phyloP scores from a whole-genome alignment of 1,284 basidiomycete genomes.

The Rhodotorula sp. region DNA sequence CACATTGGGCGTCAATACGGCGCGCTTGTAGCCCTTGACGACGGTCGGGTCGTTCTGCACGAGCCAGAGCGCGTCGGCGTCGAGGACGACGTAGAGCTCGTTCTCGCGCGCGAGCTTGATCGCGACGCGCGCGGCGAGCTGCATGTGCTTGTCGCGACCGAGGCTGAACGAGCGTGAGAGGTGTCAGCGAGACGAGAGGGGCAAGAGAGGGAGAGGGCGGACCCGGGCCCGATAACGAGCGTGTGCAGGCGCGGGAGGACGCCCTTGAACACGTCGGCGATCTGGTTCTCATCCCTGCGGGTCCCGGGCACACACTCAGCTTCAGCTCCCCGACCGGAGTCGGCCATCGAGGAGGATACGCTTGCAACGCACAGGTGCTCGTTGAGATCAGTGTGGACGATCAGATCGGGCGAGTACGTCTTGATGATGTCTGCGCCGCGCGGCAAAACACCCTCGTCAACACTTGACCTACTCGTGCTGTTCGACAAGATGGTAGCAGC shows the following conservation, averaged over 20 bases:
- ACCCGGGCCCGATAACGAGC: constrained; percentile 79
- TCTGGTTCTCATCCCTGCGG: constrained; percentile 23
- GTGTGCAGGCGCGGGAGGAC: constrained; percentile 78
- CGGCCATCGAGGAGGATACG: no score
- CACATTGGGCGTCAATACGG: constrained; percentile 89
- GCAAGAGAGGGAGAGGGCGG: constrained; percentile 28
- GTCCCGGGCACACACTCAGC: neutral
- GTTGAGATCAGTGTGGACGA: constrained; percentile 86
- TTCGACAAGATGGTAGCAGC: neutral
- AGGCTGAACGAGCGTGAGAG: constrained; percentile 52
- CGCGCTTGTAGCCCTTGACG: constrained; percentile 76
- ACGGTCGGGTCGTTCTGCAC: constrained; percentile 72
- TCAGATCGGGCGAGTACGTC: constrained; percentile 88
- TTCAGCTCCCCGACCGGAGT: constrained; percentile 52
- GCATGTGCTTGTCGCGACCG: constrained; percentile 88
- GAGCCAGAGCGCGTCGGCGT: constrained; percentile 85
- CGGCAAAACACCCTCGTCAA: constrained; percentile 59
- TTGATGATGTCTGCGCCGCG: constrained; percentile 71
- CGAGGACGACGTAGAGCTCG: constrained; percentile 85
- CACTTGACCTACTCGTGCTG: neutral
- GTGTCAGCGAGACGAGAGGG: neutral
- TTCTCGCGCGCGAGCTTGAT: constrained; percentile 58
- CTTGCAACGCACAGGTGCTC: constrained; percentile 22
- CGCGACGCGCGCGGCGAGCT: constrained; percentile 60
- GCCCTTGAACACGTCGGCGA: constrained; percentile 59